Conservation (phyloP, 1,139 yeast genomes). For the Pneumocystis carinii region DNA sequence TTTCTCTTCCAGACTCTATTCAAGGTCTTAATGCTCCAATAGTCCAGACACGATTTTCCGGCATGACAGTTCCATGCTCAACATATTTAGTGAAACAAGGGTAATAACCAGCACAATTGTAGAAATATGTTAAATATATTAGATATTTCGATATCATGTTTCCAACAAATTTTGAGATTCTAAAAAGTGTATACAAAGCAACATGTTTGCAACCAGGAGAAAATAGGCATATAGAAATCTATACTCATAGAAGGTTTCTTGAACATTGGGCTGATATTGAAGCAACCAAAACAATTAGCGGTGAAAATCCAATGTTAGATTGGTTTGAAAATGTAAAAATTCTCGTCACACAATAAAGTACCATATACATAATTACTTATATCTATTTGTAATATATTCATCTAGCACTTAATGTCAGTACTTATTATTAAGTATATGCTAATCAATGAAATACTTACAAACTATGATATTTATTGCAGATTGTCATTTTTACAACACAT, state of each 20-base stretch:
- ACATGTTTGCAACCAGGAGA: conserved; percentile 29
- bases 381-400: not conserved
- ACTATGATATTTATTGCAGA: not conserved
- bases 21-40: conserved; percentile 65
- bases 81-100: conserved; percentile 71
- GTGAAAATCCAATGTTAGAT: conserved; percentile 80
- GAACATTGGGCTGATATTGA: conserved; percentile 58
- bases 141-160: conserved; percentile 66
- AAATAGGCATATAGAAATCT: conserved; percentile 24
- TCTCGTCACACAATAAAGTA: conserved; percentile 29
- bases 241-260: conserved; percentile 50
- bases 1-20: conserved; percentile 44
- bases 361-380: not conserved
- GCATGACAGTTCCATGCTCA: conserved; percentile 51
- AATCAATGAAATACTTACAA: not conserved
- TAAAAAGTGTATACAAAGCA: conserved; percentile 40
- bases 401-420: not conserved
- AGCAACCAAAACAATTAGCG: conserved; percentile 53
- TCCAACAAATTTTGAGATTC: conserved; percentile 60
- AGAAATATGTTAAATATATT: not conserved
- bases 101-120: not conserved
- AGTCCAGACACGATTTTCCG: conserved; percentile 56
- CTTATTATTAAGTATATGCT: not conserved
- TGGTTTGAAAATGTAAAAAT: conserved; percentile 68
- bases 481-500: not conserved